phyloP scores from a whole-genome alignment of 2,329 filamentous ascomycete genomes.

The Magnaporthiopsis incrustans region DNA sequence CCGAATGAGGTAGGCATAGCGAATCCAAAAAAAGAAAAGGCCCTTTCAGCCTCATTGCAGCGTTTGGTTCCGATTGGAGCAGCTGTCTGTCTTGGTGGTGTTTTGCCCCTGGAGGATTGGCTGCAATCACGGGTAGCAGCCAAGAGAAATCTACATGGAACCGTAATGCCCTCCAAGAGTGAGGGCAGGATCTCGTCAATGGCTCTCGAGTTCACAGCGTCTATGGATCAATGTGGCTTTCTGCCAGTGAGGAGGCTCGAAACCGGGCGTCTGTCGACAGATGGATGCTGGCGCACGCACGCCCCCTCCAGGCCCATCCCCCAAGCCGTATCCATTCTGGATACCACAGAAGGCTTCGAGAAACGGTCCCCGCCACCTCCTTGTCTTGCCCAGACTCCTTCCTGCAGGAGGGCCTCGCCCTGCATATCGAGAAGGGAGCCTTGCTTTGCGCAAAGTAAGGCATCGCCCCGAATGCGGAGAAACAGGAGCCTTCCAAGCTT shows the following conservation, averaged over 20 bases:
- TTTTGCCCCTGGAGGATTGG: too few species aligned
- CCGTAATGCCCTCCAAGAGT: too few species aligned
- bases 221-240: too few species aligned
- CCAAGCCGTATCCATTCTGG: background rate
- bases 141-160: too few species aligned
- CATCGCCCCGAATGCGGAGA: background rate
- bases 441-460: too few species aligned
- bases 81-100: background rate
- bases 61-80: background rate
- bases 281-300: background rate
- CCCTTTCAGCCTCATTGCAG: background rate
- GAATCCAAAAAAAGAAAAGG: background rate
- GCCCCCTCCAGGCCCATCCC: too few species aligned
- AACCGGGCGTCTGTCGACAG: background rate
- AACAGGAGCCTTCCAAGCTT: background rate
- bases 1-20: background rate
- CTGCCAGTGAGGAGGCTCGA: background rate
- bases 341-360: background rate
- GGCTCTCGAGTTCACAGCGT: too few species aligned
- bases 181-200: too few species aligned
- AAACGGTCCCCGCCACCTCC: background rate
- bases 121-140: too few species aligned
- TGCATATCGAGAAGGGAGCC: background rate
- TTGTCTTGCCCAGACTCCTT: background rate
- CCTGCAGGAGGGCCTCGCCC: background rate